A percentile compares a stretch with the other conserved stretches of the same genome.
These are phyloP conservation scores for Epichloe elymi DNA, from an alignment of 2,329 filamentous ascomycete species.

Conservation along the genomic window DNA sequence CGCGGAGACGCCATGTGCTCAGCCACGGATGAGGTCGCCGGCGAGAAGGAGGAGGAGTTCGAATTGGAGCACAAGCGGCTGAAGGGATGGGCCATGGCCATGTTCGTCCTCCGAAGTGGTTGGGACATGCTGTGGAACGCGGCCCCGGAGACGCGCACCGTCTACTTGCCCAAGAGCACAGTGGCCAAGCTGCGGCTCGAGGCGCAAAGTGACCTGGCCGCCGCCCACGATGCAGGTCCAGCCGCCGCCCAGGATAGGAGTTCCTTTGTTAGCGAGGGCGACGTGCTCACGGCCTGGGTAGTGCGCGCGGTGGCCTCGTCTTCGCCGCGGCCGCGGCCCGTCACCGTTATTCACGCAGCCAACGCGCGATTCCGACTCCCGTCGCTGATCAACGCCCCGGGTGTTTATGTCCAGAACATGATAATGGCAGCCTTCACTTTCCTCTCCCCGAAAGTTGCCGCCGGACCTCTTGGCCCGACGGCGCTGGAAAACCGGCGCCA, in stretches of 20 bases:
- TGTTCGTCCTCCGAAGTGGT: conserved; percentile 8
- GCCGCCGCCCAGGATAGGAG: too few relatives aligned
- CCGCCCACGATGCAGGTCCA: too few relatives aligned
- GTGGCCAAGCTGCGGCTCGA: too few relatives aligned
- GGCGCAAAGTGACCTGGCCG: too few relatives aligned
- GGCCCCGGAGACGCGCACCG: too few relatives aligned
- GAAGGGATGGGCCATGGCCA: background rate
- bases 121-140: too few relatives aligned
- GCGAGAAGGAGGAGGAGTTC: background rate
- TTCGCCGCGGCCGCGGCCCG: too few relatives aligned
- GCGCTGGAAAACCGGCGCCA: background rate
- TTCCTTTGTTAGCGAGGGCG: too few relatives aligned
- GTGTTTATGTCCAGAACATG: conserved; percentile 13
- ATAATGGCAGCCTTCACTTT: background rate
- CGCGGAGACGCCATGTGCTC: conserved; percentile 9
- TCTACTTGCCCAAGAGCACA: too few relatives aligned
- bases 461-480: background rate
- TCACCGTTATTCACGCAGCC: too few relatives aligned
- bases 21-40: background rate
- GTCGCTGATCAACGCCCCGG: conserved; percentile 6
- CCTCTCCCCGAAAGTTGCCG: background rate
- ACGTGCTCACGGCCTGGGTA: too few relatives aligned
- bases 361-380: background rate
- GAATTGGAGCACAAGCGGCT: background rate
- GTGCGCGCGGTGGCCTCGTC: too few relatives aligned